Conservation (phyloP, 352 stramenopile genomes). For the Globisporangium yorkense region DNA sequence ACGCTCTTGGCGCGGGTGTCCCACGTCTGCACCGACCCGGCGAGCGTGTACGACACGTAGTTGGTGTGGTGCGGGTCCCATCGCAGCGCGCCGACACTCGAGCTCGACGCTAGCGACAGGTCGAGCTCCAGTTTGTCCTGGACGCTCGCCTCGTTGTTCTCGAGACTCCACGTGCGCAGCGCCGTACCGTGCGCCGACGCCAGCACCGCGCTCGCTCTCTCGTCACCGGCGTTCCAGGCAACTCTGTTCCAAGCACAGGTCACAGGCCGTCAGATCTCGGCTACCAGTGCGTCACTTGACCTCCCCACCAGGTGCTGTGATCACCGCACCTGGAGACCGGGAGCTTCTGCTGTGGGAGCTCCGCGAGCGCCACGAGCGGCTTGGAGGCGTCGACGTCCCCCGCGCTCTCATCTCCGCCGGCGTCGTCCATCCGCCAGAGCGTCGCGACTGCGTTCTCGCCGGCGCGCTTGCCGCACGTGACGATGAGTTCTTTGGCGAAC, state of each 20-base stretch:
- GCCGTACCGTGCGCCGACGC: slow-evolving; percentile 38
- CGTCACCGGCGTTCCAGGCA: slow-evolving; percentile 33
- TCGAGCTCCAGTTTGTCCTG: slow-evolving; percentile 47
- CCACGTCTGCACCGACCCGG: slow-evolving; percentile 63
- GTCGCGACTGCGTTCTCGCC: slow-evolving; percentile 27
- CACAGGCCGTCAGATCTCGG: neutral
- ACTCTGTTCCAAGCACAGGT: slow-evolving; percentile 16
- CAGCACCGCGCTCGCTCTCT: slow-evolving; percentile 16
- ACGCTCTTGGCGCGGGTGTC: slow-evolving; percentile 50
- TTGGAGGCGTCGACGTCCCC: slow-evolving; percentile 8
- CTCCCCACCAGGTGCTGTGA: neutral
- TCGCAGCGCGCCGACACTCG: slow-evolving; percentile 29
- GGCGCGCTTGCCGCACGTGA: slow-evolving; percentile 45
- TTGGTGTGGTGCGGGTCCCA: slow-evolving; percentile 85
- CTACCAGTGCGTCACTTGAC: too few relatives aligned
- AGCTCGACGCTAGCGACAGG: slow-evolving; percentile 29
- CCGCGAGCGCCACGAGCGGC: slow-evolving; percentile 28
- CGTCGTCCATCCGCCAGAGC: slow-evolving; percentile 40
- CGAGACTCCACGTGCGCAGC: slow-evolving; percentile 49
- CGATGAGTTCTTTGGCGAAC: slow-evolving; percentile 36
- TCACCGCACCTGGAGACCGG: slow-evolving; percentile 35
- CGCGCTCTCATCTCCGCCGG: slow-evolving; percentile 11
- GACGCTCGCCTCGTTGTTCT: slow-evolving; percentile 22
- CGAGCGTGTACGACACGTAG: slow-evolving; percentile 59
- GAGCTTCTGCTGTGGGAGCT: slow-evolving; percentile 37